Conservation (phyloP, 148 eudicot genomes). For the Fagopyrum tataricum region DNA sequence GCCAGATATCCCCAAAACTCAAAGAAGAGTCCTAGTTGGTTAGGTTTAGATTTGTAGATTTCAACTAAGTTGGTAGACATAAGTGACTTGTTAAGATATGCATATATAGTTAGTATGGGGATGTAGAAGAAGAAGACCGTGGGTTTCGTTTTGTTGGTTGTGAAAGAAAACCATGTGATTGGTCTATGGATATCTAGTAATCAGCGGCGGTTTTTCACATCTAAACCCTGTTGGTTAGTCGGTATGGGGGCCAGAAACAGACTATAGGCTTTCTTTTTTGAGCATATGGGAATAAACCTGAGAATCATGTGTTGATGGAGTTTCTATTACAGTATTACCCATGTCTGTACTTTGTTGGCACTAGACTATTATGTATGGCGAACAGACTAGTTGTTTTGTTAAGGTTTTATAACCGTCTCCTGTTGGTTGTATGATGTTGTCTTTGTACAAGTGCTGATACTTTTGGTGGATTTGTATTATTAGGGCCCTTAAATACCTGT, state of each 20-base stretch:
- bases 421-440: no score
- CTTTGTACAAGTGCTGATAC: not conserved
- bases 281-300: not conserved
- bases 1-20: not conserved
- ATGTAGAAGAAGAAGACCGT: not conserved
- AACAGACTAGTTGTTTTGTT: not conserved
- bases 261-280: not conserved
- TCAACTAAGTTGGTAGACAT: not conserved
- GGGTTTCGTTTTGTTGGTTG: not conserved
- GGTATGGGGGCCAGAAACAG: not conserved
- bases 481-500: constrained; percentile 15
- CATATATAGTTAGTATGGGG: not conserved
- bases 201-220: not conserved
- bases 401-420: no score
- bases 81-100: not conserved
- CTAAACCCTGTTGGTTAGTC: constrained; percentile 1
- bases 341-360: not conserved
- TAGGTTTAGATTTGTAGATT: not conserved
- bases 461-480: not conserved
- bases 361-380: not conserved
- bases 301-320: not conserved
- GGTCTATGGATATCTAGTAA: not conserved
- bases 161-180: not conserved
- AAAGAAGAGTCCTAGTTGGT: not conserved
- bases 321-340: not conserved